Conservation (phyloP, 306 rosid genomes). For the Trifolium subterraneum region DNA sequence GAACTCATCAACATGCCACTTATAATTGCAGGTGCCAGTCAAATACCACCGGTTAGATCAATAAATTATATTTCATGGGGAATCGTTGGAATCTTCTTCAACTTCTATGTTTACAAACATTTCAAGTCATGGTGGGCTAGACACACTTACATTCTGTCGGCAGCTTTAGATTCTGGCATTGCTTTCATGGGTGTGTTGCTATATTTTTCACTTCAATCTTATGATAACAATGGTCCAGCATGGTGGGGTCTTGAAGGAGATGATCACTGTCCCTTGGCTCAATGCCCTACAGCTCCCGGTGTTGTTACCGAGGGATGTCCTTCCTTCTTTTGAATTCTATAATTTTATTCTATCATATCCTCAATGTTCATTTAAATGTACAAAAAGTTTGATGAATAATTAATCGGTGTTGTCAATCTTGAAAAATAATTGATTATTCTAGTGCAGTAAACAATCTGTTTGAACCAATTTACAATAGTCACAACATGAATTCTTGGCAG, state of each 20-base stretch:
- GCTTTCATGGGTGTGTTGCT: conserved; percentile 62
- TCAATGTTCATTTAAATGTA: not conserved
- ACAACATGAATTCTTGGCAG: not conserved
- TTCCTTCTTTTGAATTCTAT: conserved; percentile 29
- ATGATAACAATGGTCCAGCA: conserved; percentile 43
- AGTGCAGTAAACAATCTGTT: not conserved
- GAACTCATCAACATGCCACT: conserved; percentile 67
- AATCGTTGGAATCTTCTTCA: conserved; percentile 69
- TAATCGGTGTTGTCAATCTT: not conserved
- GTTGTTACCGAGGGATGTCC: conserved; percentile 59
- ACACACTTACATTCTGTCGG: conserved; percentile 72
- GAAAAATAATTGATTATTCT: not conserved
- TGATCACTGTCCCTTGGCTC: conserved; percentile 70
- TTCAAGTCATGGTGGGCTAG: conserved; percentile 75
- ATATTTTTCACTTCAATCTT: conserved; percentile 60
- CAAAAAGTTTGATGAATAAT: not conserved
- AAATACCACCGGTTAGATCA: conserved; percentile 54
- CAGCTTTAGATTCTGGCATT: conserved; percentile 74
- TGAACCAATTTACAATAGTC: not conserved
- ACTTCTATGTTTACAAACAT: conserved; percentile 50
- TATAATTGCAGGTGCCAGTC: conserved; percentile 42
- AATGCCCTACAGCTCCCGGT: conserved; percentile 78
- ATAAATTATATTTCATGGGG: conserved; percentile 62
- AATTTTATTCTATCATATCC: not conserved
- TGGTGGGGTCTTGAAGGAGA: conserved; percentile 69